Evolutionary conservation across 345 rosid genomes (phyloP), one percentile per base, ranked within the genome.

Genomic region (Pistacia vera): DNA sequence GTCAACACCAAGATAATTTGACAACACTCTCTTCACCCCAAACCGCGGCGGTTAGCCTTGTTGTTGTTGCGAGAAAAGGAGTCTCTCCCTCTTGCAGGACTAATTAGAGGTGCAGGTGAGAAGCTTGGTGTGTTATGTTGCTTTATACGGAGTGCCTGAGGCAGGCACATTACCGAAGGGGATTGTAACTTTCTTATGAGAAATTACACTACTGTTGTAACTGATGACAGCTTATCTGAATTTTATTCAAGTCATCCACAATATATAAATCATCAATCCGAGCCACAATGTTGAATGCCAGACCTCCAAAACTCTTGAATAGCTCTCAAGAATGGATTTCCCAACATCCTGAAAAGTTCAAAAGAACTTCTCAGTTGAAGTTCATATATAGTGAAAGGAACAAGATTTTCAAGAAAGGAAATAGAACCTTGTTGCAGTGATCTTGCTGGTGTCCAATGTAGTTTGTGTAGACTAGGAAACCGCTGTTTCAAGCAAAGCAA

Each of bases 291-390:
- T 89, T 96, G 76, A 86, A 96, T 55, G 98, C 97, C 77, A 93
- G 77, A 79, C 98, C 88, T 96, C 99, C 52, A 96, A 55, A 20
- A 93, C 95, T 71, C 99, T 91, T 2, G 99, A 93, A 82, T 96
- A 96, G 91, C 99, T 89, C 85, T 96, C 99, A 11, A 96, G 75
- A 71, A 96, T 91, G 57, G 99, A 93, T 82, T 96, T 93, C 68
- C 98, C 99, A 36, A 91, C 90, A 80, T 96, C 99, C 99, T 96
- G 85, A 64, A 74, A 76, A 11, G 54, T 69, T 69, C 3, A 11
- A 66, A 71, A 25, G 57, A 72, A 22, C 63, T 73, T 66, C n/a
- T n/a, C 28, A 58, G 62, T 59, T 25, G 58, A 41, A 57, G 46
- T 25, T 61, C n/a, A 51, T 13, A 41, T 33, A 1, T 14, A 36